Base-by-base conservation (phyloP, 2,329 filamentous ascomycete genomes). In the Orbilia quercus region DNA sequence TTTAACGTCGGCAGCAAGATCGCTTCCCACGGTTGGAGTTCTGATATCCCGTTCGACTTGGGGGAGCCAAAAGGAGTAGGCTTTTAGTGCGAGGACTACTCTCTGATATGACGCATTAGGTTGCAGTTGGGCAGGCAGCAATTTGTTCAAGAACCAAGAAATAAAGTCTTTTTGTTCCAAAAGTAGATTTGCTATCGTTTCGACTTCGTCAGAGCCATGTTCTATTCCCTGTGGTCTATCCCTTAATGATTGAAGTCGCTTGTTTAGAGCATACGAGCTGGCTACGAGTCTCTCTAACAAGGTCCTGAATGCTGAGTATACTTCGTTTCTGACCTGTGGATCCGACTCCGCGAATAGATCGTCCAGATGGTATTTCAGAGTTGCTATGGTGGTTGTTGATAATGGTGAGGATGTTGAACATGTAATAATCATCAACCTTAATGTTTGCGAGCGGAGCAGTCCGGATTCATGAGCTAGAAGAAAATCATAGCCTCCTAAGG, bases 21-120 rank as follows among this genome's bases (percentile, higher is more conserved):
- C 50, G 9, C 28, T 63, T 12, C 50, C 50, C 11, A 42, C 38
- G 9, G 38, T 40, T 2, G 57, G 36, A 3, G 31, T 58, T 31
- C 14, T 64, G 18, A 5, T 31, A 48, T 67, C 63, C 23, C 63
- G 42, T n/a, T 74, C 50, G 7, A 69, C 42, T 31, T 67, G 70
- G 7, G 64, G 70, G 18, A 67, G 70, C 70, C n/a, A 94, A 82
- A 58, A 89, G 84, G 0, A 83, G 83, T 25, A 94, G 81, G 0
- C 90, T 88, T 78, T 89, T 3, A 98, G 80, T 1, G 91, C 88
- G 1, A 90, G 91, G 50, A 93, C 90, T 76, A 96, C 94, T 5
- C 92, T 87, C 79, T 96, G 93, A 78, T 98, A 99, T 9, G 93
- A 95, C 14, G 91, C 88, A 0, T 90, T 93, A 1, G 92, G 89